Conservation (phyloP, 192 early-diverging fungal genomes). For the Piromyces finnis region DNA sequence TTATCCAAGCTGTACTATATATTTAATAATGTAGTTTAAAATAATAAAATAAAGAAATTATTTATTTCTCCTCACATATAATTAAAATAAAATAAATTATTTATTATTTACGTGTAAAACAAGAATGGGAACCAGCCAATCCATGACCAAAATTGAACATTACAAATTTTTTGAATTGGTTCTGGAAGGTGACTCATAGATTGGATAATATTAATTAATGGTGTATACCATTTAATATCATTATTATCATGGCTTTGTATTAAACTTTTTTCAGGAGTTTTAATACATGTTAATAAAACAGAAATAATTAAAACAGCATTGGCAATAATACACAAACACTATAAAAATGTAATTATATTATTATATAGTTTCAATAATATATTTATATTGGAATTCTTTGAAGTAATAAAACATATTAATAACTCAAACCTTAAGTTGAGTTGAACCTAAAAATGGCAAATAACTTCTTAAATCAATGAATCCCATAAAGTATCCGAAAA, state of each 20-base stretch:
- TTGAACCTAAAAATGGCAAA: constrained; percentile 46
- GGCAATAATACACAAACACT: constrained; percentile 47
- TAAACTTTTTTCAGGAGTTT: constrained; percentile 24
- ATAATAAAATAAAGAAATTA: background rate
- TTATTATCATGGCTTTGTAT: constrained; percentile 2
- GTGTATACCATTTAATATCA: constrained; percentile 8
- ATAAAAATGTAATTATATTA: background rate
- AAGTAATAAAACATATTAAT: too few relatives aligned
- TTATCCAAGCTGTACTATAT: constrained; percentile 45
- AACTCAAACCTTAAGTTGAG: constrained; percentile 55
- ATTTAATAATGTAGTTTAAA: too few relatives aligned
- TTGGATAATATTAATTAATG: constrained; percentile 16
- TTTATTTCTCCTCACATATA: too few relatives aligned
- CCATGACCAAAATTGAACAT: constrained; percentile 88
- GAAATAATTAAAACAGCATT: constrained; percentile 33
- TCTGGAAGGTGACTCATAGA: constrained; percentile 40
- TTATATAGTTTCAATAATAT: too few relatives aligned
- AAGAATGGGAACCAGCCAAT: constrained; percentile 94
- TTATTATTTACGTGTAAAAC: constrained; percentile 55
- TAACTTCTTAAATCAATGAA: constrained; percentile 51
- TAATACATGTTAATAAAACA: constrained; percentile 48
- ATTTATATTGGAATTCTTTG: too few relatives aligned
- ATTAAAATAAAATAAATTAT: too few relatives aligned
- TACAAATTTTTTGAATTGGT: constrained; percentile 58
- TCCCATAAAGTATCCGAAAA: constrained; percentile 72